Evolutionary conservation across 129 eudicot species (phyloP).

Genomic region (Gnaphalium uliginosum): DNA sequence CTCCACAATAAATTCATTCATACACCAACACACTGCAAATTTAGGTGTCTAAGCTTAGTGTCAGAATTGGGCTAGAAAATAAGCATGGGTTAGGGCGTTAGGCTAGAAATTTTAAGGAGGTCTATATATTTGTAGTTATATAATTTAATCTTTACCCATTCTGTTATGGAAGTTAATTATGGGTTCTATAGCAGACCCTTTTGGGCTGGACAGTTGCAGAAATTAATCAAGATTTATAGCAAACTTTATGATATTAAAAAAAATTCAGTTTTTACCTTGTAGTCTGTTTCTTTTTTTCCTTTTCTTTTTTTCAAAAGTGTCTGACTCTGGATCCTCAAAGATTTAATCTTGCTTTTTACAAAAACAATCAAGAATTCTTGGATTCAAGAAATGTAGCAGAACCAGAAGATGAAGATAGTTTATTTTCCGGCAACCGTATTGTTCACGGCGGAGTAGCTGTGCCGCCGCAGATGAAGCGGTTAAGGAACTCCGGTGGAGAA

Average conservation of each 20-base stretch:
- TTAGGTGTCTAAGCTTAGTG: constrained; percentile 7
- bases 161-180: constrained; percentile 10
- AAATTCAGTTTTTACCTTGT: background rate
- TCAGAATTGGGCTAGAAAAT: background rate
- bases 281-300: background rate
- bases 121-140: no score
- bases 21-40: background rate
- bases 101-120: background rate
- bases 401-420: background rate
- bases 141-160: no score
- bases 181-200: background rate
- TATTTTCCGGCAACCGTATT: constrained; percentile 7
- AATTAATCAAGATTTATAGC: background rate
- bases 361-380: no score
- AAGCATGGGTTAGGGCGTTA: constrained; percentile 8
- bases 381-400: no score
- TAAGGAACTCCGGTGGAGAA: constrained; percentile 48
- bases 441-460: constrained; percentile 25
- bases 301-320: constrained; percentile 33
- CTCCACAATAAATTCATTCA: background rate
- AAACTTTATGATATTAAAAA: background rate
- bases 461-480: constrained; percentile 38
- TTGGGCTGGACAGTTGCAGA: background rate
- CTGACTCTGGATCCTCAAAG: constrained; percentile 75
- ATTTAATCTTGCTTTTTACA: constrained; percentile 24